A percentile compares a stretch with the other conserved stretches of the same genome.
phyloP scores from a whole-genome alignment of 2,329 filamentous ascomycete species.

The Penicillium sp. region DNA sequence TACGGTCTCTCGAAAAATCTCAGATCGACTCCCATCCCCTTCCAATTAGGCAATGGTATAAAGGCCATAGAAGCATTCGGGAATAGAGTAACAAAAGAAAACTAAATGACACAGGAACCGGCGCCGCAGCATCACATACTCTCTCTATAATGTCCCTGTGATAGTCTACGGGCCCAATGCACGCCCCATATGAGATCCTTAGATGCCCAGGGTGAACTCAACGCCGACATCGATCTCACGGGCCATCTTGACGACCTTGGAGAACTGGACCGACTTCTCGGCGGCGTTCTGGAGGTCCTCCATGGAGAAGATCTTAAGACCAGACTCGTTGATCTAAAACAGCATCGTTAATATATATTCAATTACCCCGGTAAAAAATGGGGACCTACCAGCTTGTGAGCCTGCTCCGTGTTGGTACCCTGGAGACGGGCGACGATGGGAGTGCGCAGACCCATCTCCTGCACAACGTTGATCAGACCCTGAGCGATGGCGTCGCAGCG shows the following conservation, averaged over 20 bases:
- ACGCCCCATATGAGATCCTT: constrained; percentile 34
- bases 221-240: constrained; percentile 96
- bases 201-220: constrained; percentile 92
- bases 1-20: neutral
- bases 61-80: constrained; percentile 24
- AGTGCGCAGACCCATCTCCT: constrained; percentile 91
- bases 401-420: constrained; percentile 96
- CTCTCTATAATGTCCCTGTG: constrained; percentile 17
- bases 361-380: constrained; percentile 25
- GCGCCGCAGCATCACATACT: constrained; percentile 13
- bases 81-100: constrained; percentile 29
- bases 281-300: constrained; percentile 95
- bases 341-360: constrained; percentile 1
- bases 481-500: constrained; percentile 95
- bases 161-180: constrained; percentile 11
- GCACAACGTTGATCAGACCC: constrained; percentile 89
- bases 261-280: constrained; percentile 98
- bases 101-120: constrained; percentile 26
- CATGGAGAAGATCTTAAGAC: constrained; percentile 99
- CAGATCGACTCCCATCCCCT: constrained; percentile 6
- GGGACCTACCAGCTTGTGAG: constrained; percentile 65
- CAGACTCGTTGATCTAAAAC: constrained; percentile 79
- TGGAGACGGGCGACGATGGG: constrained; percentile 96
- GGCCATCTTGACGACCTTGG: constrained; percentile 98
- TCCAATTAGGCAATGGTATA: constrained; percentile 27